Evolutionary conservation across 192 early-diverging fungal species (phyloP).

Genomic region (Gaertneriomyces sp.): DNA sequence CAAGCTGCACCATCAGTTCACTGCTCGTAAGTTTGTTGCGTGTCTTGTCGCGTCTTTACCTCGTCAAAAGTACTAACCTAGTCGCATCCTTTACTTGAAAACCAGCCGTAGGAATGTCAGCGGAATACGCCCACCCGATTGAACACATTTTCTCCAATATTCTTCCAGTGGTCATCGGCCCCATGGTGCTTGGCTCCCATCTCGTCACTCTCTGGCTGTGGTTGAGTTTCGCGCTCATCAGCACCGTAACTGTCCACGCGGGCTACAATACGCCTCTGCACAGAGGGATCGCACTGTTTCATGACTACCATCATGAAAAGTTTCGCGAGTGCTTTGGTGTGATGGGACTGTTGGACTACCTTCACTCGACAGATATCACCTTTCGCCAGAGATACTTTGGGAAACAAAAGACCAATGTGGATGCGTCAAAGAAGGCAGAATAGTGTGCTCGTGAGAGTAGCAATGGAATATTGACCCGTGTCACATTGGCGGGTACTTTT

Average conservation of each 20-base stretch:
- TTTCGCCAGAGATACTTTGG: not conserved
- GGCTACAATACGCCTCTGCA: constrained; percentile 84
- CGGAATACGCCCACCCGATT: constrained; percentile 86
- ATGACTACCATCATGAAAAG: constrained; percentile 83
- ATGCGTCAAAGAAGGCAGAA: too few species aligned
- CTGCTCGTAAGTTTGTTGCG: constrained; percentile 49
- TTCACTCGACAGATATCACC: constrained; percentile 12
- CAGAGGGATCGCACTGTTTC: constrained; percentile 86
- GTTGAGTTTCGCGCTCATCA: constrained; percentile 76
- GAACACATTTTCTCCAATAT: constrained; percentile 81
- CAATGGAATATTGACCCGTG: too few species aligned
- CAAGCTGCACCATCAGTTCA: constrained; percentile 92
- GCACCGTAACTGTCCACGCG: constrained; percentile 85
- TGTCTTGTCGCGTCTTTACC: too few species aligned
- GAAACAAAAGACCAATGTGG: too few species aligned
- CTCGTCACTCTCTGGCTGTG: constrained; percentile 76
- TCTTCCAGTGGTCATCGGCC: constrained; percentile 75
- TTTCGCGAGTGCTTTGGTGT: constrained; percentile 39
- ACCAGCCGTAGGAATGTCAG: constrained; percentile 71
- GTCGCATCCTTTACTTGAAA: constrained; percentile 19
- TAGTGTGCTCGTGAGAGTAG: too few species aligned
- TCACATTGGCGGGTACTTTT: too few species aligned
- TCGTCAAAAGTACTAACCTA: too few species aligned
- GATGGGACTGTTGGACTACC: constrained; percentile 14
- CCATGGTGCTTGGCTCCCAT: constrained; percentile 71